phyloP scores from a whole-genome alignment of 495 filamentous ascomycete species.

The Usnea hakonensis region DNA sequence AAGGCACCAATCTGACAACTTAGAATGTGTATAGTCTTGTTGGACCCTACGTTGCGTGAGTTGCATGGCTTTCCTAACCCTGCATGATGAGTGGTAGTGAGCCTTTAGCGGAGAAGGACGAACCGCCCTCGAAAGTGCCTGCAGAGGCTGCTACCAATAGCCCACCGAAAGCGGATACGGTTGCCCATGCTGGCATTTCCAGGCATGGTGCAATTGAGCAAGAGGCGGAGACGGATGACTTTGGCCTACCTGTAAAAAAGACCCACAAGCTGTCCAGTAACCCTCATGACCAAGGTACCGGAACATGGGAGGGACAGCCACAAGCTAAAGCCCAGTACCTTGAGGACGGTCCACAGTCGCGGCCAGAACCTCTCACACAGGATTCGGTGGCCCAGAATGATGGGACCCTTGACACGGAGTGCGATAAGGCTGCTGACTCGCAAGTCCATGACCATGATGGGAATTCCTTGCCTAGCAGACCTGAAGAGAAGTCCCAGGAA shows the following conservation, averaged over 20 bases:
- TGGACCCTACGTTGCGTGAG: background rate
- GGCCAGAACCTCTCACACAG: background rate
- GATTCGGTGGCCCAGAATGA: background rate
- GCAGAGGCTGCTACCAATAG: conserved; percentile 3
- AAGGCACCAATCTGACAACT: background rate
- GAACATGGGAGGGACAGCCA: conserved; percentile 1
- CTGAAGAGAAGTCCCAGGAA: background rate
- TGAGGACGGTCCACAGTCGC: background rate
- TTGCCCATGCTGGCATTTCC: background rate
- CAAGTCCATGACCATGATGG: background rate
- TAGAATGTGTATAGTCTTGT: background rate
- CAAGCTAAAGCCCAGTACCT: background rate
- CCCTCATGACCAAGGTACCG: background rate
- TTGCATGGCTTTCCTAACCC: conserved; percentile 5
- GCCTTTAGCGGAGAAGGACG: conserved; percentile 14
- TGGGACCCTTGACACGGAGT: background rate
- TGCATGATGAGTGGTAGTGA: conserved; percentile 17
- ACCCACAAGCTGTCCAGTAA: conserved; percentile 6
- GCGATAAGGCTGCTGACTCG: background rate
- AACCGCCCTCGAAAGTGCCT: conserved; percentile 10
- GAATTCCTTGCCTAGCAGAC: background rate
- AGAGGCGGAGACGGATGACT: conserved; percentile 29
- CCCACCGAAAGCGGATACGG: background rate
- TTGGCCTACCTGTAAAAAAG: conserved; percentile 30
- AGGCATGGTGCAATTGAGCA: background rate